Percentiles rank a stretch among this genome's conserved stretches.
These are phyloP conservation scores for Yamadazyma taylorii DNA, from an alignment of 1,139 yeast genomes.

Conservation along the genomic window DNA sequence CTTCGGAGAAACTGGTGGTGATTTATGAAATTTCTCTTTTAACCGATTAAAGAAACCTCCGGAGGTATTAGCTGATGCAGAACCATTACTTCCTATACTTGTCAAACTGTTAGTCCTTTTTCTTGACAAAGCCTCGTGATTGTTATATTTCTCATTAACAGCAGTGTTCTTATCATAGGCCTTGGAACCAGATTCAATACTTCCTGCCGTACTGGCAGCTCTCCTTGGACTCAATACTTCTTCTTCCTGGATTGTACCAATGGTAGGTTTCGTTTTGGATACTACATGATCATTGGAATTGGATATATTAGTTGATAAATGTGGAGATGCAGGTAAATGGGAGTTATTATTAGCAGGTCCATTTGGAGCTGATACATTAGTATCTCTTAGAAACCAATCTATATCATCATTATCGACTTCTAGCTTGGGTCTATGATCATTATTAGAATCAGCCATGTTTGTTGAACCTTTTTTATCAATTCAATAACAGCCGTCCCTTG, in stretches of 20 bases:
- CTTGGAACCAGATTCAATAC: constrained; percentile 4
- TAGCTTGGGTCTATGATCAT: background rate
- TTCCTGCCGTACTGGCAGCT: constrained; percentile 7
- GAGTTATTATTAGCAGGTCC: background rate
- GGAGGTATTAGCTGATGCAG: constrained; percentile 17
- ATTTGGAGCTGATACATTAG: constrained; percentile 13
- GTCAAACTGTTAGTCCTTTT: constrained; percentile 7
- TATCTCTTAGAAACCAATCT: constrained; percentile 52
- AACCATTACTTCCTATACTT: constrained; percentile 10
- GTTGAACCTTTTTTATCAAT: background rate
- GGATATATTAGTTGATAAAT: constrained; percentile 32
- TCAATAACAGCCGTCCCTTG: background rate
- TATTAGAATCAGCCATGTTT: background rate
- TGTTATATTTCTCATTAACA: background rate
- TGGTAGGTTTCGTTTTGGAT: constrained; percentile 37
- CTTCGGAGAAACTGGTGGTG: constrained; percentile 17
- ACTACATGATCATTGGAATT: constrained; percentile 33
- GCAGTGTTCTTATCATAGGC: background rate
- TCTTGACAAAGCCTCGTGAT: constrained; percentile 1
- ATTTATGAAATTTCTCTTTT: constrained; percentile 33
- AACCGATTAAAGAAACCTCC: constrained; percentile 41
- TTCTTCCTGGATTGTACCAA: constrained; percentile 36
- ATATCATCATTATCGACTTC: constrained; percentile 27
- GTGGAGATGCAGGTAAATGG: constrained; percentile 15
- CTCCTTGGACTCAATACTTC: constrained; percentile 10